Percentiles rank a stretch among this genome's conserved stretches.
Evolutionary conservation across 345 rosid genomes (phyloP).

Genomic region (Eucalyptus sp.): DNA sequence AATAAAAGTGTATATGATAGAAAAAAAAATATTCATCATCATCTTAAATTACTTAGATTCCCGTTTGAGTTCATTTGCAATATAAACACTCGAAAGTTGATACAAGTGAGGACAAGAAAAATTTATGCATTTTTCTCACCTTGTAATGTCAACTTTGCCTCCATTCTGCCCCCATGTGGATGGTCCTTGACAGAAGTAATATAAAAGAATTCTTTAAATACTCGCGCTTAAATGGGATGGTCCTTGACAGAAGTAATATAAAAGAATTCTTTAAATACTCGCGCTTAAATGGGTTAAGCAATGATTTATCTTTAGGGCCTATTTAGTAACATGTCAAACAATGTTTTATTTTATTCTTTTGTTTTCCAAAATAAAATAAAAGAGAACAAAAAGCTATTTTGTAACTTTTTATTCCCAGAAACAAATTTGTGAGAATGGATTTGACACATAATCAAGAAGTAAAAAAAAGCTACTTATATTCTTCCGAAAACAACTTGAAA

Average conservation of each 20-base stretch:
- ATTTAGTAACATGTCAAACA: too few relatives aligned
- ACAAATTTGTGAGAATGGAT: too few relatives aligned
- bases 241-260: too few relatives aligned
- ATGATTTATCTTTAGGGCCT: not conserved
- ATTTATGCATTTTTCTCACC: not conserved
- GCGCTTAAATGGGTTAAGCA: not conserved
- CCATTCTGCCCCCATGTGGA: rapidly evolving
- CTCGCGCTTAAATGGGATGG: too few relatives aligned
- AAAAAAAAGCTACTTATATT: too few relatives aligned
- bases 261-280: too few relatives aligned
- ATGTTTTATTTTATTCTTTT: too few relatives aligned
- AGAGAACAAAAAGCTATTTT: too few relatives aligned
- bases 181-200: not conserved
- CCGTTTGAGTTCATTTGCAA: not conserved
- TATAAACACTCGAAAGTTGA: not conserved
- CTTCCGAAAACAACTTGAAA: too few relatives aligned
- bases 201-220: not conserved
- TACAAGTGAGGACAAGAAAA: not conserved
- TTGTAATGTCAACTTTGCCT: not conserved
- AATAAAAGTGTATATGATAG: not conserved
- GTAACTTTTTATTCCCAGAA: too few relatives aligned
- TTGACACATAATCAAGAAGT: rapidly evolving
- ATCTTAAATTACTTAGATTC: not conserved
- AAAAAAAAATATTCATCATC: too few relatives aligned
- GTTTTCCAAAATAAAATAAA: rapidly evolving